Percentiles rank a stretch among this genome's conserved stretches.
phyloP scores from a whole-genome alignment of 2,329 filamentous ascomycete genomes.

The Myriangium duriaei region DNA sequence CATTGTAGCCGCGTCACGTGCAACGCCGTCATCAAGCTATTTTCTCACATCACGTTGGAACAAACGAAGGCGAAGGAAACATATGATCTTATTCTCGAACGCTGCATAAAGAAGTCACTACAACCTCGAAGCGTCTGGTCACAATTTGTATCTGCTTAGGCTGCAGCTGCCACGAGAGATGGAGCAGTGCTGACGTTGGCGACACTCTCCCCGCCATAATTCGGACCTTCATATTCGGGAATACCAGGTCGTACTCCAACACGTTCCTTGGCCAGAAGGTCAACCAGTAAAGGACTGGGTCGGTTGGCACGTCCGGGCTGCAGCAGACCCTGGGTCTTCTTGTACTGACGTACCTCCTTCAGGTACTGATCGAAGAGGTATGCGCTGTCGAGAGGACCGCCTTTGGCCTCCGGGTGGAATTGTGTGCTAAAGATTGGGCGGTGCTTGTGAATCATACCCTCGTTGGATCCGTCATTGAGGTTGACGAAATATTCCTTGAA shows the following conservation, averaged over 20 bases:
- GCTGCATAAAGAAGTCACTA: too few relatives aligned
- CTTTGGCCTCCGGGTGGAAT: constrained; percentile 98
- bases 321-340: constrained; percentile 63
- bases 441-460: constrained; percentile 92
- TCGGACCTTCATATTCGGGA: constrained; percentile 14
- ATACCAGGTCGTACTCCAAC: constrained; percentile 57
- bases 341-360: constrained; percentile 79
- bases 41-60: too few relatives aligned
- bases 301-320: constrained; percentile 67
- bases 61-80: too few relatives aligned
- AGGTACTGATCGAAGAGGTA: constrained; percentile 97
- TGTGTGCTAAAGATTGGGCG: constrained; percentile 97
- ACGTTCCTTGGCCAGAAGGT: constrained; percentile 85
- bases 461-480: constrained; percentile 93
- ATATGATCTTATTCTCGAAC: too few relatives aligned
- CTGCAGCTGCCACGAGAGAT: constrained; percentile 1
- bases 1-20: too few relatives aligned
- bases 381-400: constrained; percentile 86
- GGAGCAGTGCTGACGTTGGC: background rate
- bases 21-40: too few relatives aligned
- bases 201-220: too few relatives aligned
- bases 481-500: constrained; percentile 99
- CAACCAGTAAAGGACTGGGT: constrained; percentile 75
- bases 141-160: constrained; percentile 5
- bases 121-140: too few relatives aligned